phyloP scores from a whole-genome alignment of 306 rosid genomes.

The Acacia melanoxylon region DNA sequence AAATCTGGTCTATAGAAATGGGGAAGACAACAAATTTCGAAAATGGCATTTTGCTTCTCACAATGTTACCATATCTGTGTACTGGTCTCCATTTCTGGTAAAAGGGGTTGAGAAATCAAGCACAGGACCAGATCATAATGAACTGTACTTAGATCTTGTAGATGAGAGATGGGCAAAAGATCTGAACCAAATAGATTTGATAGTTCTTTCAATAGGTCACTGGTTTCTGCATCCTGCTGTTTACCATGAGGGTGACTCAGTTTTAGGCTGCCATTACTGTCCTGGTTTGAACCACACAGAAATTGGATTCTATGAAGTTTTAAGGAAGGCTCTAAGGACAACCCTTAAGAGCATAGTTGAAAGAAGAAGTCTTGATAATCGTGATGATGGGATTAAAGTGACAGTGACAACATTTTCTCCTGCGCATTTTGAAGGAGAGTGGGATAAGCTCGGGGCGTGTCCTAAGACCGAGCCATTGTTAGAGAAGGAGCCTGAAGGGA shows the following conservation, averaged over 20 bases:
- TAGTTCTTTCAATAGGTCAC: slow-evolving; percentile 80
- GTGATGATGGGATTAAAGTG: slow-evolving; percentile 41
- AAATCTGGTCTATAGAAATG: slow-evolving; percentile 49
- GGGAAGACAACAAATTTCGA: slow-evolving; percentile 70
- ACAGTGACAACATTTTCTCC: slow-evolving; percentile 87
- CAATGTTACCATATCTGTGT: slow-evolving; percentile 59
- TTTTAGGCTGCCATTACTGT: slow-evolving; percentile 85
- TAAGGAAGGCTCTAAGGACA: slow-evolving; percentile 74
- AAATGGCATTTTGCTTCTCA: slow-evolving; percentile 68
- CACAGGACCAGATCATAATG: slow-evolving; percentile 48
- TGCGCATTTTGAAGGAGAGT: slow-evolving; percentile 85
- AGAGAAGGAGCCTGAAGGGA: slow-evolving; percentile 71
- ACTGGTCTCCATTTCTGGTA: slow-evolving; percentile 94
- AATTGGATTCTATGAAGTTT: slow-evolving; percentile 73
- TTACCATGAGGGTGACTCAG: slow-evolving; percentile 57
- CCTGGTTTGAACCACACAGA: slow-evolving; percentile 80
- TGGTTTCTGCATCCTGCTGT: slow-evolving; percentile 96
- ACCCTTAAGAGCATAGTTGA: slow-evolving; percentile 53
- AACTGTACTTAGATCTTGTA: slow-evolving; percentile 65
- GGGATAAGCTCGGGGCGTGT: slow-evolving; percentile 93
- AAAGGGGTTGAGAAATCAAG: slow-evolving; percentile 71
- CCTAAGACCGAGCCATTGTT: slow-evolving; percentile 60
- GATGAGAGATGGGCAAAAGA: slow-evolving; percentile 80
- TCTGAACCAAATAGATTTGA: slow-evolving; percentile 48
- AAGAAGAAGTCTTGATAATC: slow-evolving; percentile 25